phyloP scores from a whole-genome alignment of 495 filamentous ascomycete genomes.

The Tetracladium setigerum region DNA sequence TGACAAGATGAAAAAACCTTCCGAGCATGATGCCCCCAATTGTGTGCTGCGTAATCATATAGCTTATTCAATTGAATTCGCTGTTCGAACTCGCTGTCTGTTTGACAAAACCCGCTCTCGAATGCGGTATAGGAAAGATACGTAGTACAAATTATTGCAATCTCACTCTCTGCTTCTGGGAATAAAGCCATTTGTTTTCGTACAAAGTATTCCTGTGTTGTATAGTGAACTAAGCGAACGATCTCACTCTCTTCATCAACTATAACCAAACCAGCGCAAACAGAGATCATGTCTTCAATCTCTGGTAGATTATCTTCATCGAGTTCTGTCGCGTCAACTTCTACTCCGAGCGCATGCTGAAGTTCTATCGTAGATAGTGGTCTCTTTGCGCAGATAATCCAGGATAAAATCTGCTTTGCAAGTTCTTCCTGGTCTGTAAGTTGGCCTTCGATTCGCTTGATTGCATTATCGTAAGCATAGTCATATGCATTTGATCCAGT shows the following conservation, averaged over 20 bases:
- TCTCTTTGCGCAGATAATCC: constrained; percentile 17
- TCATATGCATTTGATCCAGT: not conserved
- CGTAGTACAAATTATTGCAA: constrained; percentile 1
- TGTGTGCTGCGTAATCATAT: constrained; percentile 6
- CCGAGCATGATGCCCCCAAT: constrained; percentile 14
- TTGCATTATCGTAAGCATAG: constrained; percentile 13
- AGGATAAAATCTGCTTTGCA: constrained; percentile 11
- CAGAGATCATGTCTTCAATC: constrained; percentile 19
- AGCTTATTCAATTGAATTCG: constrained; percentile 12
- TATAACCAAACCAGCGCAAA: constrained; percentile 28
- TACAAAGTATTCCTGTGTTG: constrained; percentile 10
- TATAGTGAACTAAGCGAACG: constrained; percentile 33
- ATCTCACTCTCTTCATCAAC: constrained; percentile 37
- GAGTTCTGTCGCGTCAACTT: constrained; percentile 11
- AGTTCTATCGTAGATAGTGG: constrained; percentile 24
- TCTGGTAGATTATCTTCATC: constrained; percentile 24
- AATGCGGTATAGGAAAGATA: constrained; percentile 7
- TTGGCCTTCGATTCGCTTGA: constrained; percentile 21
- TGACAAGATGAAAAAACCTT: not conserved
- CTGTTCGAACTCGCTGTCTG: constrained; percentile 22
- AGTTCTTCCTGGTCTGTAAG: constrained; percentile 15
- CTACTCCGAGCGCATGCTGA: constrained; percentile 29
- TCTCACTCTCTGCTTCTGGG: constrained; percentile 1
- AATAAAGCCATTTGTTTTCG: not conserved
- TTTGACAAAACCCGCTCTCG: not conserved